Base-by-base conservation (phyloP, 2,329 filamentous ascomycete species). In the Cadophora sp. region DNA sequence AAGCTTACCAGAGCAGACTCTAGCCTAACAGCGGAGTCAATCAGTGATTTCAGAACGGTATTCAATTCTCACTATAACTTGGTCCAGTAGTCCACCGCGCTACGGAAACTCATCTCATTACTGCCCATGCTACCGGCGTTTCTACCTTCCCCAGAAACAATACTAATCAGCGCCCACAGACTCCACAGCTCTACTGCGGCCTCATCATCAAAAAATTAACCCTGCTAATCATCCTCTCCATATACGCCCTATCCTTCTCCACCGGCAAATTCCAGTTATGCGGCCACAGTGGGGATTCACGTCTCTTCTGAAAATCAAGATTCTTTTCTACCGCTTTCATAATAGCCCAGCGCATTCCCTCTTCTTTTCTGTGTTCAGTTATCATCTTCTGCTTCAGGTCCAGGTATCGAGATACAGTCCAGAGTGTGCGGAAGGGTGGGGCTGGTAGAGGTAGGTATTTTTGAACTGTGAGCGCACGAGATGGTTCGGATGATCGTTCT, bases 311-410 rank as follows among this genome's bases (percentile, higher is more conserved):
- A 8, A 43, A 24, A 43, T 59, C 56, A 9, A 59, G 31, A 40
- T 59, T 43, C 31, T 37, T 40, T 34, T 59, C 56, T 3, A 59
- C 31, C 12, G 56, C 56, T 27, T 59, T 59, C 56, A 59, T 59
- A 12, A 59, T 24, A 14, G n/a, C 31, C 56, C 56, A 59, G n/a
- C 56, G n/a, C 9, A 9, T 37, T 16, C 56, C 31, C n/a, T 40
- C 56, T 19, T 22, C 19, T 31, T 59, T 59, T 4, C 31, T 37
- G 16, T 59, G 56, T 26, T 40, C 31, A 16, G n/a, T n/a, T 4
- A 43, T 59, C 9, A 40, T 26, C 12, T 24, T 37, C 34, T 40
- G 56, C 14, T 59, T 59, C 11, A 40, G 56, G 3, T 59, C 56
- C 22, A 59, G 6, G 56, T 59, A 59, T 16, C 34, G 9, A 3